Evolutionary conservation across 83 land plant species (phyloP), one percentile per base, ranked within the genome.

Genomic region (Diphasiastrum complanatum): DNA sequence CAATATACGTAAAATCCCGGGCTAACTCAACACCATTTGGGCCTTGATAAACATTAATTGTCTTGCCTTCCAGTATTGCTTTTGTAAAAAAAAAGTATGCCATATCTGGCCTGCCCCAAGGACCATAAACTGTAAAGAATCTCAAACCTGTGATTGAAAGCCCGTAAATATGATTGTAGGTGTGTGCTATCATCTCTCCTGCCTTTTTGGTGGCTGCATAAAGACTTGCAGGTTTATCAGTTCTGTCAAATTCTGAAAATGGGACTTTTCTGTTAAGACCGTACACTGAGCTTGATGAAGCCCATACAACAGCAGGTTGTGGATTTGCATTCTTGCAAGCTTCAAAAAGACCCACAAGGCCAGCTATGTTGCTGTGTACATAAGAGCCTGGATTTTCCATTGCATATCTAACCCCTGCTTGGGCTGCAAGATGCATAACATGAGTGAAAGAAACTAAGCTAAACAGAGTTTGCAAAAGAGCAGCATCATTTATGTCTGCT

Each of bases 141-240:
- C 59, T 31, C 59, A 55, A 30, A 11, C 59, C 59, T 30, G 59
- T 55, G 11, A 55, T 55, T 0, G 59, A 55, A 6, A 55, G 43
- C 16, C 59, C 59, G 34, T 55, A 55, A 11, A 55, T 55, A 19
- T 55, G n/a, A n/a, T n/a, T n/a, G n/a, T n/a, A n/a, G n/a, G n/a
- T n/a, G n/a, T n/a, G n/a, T n/a, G n/a, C n/a, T 11, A 55, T 55
- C 59, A 27, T 35, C 19, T 55, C 59, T 0, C 59, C 59, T 20
- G 59, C 59, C 59, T 55, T 55, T 35, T 55, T 55, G 11, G 59
- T 55, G n/a, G 59, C 59, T 11, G 59, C 59, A 27, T 55, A 55
- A 31, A 55, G 19, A 27, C 59, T 55, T 12, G 59, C 59, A 16
- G 59, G 59, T 35, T 55, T 31, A 30, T 55, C 59, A 14, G 59